These are phyloP conservation scores for Linnemannia zychae DNA, from an alignment of 192 early-diverging fungal genomes.

Conservation along the genomic window DNA sequence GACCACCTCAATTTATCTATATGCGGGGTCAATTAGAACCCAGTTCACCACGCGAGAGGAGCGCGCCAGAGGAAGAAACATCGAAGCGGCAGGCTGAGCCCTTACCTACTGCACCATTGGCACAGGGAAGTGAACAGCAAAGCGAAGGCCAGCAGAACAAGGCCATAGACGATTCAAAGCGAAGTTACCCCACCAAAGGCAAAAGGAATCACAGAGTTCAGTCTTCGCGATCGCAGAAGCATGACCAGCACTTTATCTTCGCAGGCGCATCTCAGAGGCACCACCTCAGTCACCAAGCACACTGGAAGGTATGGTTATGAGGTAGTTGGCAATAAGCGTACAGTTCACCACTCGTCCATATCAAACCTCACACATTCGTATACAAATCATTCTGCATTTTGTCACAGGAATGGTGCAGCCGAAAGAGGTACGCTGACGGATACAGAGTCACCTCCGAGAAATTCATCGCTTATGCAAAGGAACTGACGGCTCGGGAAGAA, in stretches of 20 bases:
- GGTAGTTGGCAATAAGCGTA: too few relatives aligned
- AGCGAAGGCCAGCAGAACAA: neutral
- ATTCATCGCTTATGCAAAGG: neutral
- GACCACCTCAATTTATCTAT: neutral
- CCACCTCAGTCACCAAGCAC: neutral
- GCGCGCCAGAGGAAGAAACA: neutral
- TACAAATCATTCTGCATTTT: neutral
- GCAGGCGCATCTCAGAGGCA: neutral
- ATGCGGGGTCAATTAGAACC: neutral
- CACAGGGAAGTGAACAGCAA: neutral
- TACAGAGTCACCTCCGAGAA: neutral
- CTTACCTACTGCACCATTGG: neutral
- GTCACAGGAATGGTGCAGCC: neutral
- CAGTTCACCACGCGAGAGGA: neutral
- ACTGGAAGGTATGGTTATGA: neutral
- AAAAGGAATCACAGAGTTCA: neutral
- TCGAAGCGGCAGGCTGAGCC: neutral
- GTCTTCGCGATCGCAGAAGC: neutral
- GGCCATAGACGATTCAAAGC: too few relatives aligned
- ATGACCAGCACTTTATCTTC: neutral
- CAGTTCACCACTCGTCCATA: neutral
- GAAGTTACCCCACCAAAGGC: neutral
- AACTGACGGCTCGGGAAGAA: neutral
- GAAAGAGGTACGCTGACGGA: neutral
- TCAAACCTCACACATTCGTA: neutral